These are phyloP conservation scores for Carex myosuroides DNA, from an alignment of 176 grass and related monocot genomes.

Conservation along the genomic window DNA sequence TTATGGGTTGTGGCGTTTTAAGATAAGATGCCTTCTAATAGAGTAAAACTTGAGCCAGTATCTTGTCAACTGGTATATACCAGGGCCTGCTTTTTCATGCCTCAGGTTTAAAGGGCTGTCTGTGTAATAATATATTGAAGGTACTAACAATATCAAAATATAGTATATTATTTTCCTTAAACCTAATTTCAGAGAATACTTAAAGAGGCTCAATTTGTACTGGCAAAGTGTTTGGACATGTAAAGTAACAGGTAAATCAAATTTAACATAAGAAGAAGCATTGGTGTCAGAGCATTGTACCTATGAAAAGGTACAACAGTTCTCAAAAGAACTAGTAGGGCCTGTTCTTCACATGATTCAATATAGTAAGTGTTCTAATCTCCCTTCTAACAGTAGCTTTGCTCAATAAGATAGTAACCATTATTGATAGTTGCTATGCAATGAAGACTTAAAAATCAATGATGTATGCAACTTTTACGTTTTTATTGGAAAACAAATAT, in stretches of 20 bases:
- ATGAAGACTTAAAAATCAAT: background rate
- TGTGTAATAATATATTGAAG: background rate
- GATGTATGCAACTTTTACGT: background rate
- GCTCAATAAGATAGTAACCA: constrained; percentile 8
- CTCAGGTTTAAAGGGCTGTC: background rate
- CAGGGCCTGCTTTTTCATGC: background rate
- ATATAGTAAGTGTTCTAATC: constrained; percentile 48
- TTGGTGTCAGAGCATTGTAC: constrained; percentile 60
- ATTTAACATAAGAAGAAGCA: constrained; percentile 91
- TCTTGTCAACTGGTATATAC: background rate
- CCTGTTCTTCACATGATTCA: constrained; percentile 74
- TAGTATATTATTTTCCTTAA: constrained; percentile 33
- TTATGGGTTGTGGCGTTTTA: background rate
- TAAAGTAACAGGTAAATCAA: constrained; percentile 74
- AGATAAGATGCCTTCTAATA: background rate
- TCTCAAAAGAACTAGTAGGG: constrained; percentile 51
- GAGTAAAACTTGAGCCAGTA: background rate
- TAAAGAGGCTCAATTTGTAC: constrained; percentile 78
- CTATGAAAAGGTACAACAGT: constrained; percentile 64
- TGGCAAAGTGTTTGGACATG: constrained; percentile 66
- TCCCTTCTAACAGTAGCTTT: constrained; percentile 12
- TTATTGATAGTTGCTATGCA: background rate
- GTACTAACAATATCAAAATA: background rate
- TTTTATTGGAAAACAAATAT: background rate
- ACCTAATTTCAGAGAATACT: constrained; percentile 63